Percentiles rank a stretch among this genome's conserved stretches.
These are phyloP conservation scores for Aspergillus panamensis DNA, from an alignment of 495 filamentous ascomycete species.

Conservation along the genomic window DNA sequence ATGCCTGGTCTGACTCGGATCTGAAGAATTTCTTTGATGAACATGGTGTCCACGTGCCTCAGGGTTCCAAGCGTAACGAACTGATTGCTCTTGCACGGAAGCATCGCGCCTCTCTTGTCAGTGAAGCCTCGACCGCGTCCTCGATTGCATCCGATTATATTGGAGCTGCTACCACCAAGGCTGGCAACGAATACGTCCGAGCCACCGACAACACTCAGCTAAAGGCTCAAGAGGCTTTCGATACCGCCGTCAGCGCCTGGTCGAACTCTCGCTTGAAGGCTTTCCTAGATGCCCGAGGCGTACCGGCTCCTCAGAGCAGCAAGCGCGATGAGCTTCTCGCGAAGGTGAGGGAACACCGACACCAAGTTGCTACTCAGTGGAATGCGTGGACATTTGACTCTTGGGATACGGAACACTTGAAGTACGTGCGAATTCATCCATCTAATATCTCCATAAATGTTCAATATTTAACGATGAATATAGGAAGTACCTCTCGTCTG, in stretches of 20 bases:
- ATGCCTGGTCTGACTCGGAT: conserved; percentile 81
- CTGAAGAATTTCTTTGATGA: conserved; percentile 77
- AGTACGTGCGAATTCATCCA: conserved; percentile 37
- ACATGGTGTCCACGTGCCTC: conserved; percentile 75
- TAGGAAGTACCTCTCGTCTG: conserved; percentile 63
- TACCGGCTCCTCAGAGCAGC: conserved; percentile 69
- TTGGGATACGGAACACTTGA: conserved; percentile 72
- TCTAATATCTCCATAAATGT: background rate
- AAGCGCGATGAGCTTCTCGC: conserved; percentile 80
- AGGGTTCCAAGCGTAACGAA: conserved; percentile 87
- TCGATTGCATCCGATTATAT: conserved; percentile 57
- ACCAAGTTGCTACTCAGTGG: conserved; percentile 69
- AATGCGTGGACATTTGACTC: conserved; percentile 84
- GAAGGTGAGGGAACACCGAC: conserved; percentile 64
- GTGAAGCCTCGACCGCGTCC: conserved; percentile 53
- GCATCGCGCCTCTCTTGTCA: conserved; percentile 70
- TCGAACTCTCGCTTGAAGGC: conserved; percentile 75
- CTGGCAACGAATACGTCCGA: conserved; percentile 70
- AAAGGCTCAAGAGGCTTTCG: conserved; percentile 66
- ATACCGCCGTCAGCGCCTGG: conserved; percentile 61
- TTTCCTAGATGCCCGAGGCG: conserved; percentile 51
- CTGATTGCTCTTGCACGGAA: conserved; percentile 87
- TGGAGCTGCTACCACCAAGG: conserved; percentile 79
- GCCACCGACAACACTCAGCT: conserved; percentile 67
- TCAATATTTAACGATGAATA: conserved; percentile 18